Conservation (phyloP, 148 eudicot genomes). For the Rhododendron mucronatum region DNA sequence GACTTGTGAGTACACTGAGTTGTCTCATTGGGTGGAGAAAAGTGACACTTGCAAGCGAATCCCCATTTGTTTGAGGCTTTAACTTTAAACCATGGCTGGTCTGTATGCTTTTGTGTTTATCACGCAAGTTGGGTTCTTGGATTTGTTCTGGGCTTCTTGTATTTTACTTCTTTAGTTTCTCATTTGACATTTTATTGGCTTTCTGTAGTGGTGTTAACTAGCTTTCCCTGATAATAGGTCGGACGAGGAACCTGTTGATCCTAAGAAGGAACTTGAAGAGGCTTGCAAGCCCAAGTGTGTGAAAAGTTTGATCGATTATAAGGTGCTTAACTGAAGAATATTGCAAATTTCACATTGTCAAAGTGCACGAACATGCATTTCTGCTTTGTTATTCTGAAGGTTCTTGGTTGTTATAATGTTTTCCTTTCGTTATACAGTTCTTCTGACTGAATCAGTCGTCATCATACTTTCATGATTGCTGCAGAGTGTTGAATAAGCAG, state of each 20-base stretch:
- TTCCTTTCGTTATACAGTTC: background rate
- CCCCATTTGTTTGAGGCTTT: background rate
- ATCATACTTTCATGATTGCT: background rate
- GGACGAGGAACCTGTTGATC: slow-evolving; percentile 43
- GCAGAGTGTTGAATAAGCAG: background rate
- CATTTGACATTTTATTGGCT: background rate
- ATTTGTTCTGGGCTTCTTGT: background rate
- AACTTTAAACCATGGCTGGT: background rate
- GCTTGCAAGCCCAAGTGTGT: slow-evolving; percentile 43
- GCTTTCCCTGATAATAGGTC: slow-evolving; percentile 17
- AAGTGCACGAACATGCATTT: background rate
- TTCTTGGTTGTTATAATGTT: background rate
- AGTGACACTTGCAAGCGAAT: background rate
- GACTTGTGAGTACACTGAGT: background rate
- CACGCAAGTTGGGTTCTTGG: background rate
- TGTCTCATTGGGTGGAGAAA: background rate
- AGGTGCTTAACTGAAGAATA: background rate
- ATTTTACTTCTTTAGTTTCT: background rate
- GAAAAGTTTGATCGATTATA: slow-evolving; percentile 26
- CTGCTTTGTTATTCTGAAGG: background rate
- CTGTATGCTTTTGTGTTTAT: background rate
- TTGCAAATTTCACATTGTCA: background rate
- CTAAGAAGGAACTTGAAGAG: slow-evolving; percentile 41
- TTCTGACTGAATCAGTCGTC: background rate
- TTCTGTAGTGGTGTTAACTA: background rate